A percentile compares a stretch with the other conserved stretches of the same genome.
Conservation (phyloP, 345 rosid genomes). For the Citrus maxima region DNA sequence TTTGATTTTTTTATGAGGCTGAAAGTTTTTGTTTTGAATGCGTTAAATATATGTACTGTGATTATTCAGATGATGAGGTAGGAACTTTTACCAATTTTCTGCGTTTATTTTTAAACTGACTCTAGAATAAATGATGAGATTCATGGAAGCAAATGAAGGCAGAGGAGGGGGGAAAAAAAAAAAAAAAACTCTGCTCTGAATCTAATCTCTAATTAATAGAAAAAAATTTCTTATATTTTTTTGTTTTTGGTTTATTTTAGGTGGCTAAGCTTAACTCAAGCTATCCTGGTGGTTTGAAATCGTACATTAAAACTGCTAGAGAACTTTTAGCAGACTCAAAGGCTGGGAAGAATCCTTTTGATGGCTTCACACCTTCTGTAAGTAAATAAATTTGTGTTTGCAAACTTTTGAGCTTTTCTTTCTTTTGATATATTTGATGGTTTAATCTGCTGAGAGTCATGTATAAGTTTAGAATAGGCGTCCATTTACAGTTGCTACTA, state of each 20-base stretch:
- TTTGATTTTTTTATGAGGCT: neutral
- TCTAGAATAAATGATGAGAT: too few species aligned
- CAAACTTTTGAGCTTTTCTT: neutral
- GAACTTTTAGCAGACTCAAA: conserved; percentile 87
- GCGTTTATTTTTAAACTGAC: too few species aligned
- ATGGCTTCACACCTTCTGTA: conserved; percentile 95
- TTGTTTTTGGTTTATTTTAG: conserved; percentile 30
- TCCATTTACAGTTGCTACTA: neutral
- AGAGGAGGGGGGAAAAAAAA: too few species aligned
- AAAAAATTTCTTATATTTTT: neutral
- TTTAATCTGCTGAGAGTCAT: neutral
- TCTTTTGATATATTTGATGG: neutral
- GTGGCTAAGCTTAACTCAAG: conserved; percentile 67
- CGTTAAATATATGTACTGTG: too few species aligned
- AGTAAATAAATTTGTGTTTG: conserved; percentile 15
- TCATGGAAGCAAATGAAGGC: too few species aligned
- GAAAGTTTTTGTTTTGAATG: neutral
- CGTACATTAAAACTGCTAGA: conserved; percentile 67
- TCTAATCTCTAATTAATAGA: too few species aligned
- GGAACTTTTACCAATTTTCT: neutral
- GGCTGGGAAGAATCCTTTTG: conserved; percentile 90
- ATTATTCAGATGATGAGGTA: neutral
- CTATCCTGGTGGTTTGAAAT: conserved; percentile 86
- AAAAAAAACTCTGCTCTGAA: too few species aligned
- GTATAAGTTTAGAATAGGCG: neutral